phyloP scores from a whole-genome alignment of 1,284 basidiomycete species.

The Hypsizygus ulmarius region DNA sequence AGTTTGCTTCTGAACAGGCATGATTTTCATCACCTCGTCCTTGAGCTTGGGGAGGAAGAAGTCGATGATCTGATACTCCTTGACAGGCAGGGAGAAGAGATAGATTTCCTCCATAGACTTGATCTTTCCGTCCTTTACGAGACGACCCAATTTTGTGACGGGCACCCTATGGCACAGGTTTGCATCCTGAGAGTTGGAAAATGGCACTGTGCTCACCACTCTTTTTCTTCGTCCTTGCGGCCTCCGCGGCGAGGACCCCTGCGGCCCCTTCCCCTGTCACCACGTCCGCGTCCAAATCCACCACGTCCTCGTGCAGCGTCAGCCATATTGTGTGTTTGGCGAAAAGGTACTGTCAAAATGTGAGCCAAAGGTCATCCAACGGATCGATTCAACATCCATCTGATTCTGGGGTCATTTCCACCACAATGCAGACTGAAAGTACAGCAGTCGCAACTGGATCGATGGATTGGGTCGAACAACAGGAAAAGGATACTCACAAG shows the following conservation, averaged over 20 bases:
- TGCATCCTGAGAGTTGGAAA: constrained; percentile 1
- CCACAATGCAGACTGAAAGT: constrained; percentile 8
- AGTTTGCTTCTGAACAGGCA: constrained; percentile 99
- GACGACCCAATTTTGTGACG: constrained; percentile 98
- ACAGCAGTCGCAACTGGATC: not conserved
- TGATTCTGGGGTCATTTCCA: constrained; percentile 1
- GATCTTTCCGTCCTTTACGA: constrained; percentile 99
- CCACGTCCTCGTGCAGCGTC: constrained; percentile 79
- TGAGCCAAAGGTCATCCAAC: constrained; percentile 32
- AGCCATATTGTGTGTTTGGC: constrained; percentile 56
- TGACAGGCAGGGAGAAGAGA: constrained; percentile 99
- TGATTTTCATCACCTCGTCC: constrained; percentile 99
- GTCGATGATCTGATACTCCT: constrained; percentile 98
- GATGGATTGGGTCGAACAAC: not conserved
- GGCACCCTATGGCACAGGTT: constrained; percentile 67
- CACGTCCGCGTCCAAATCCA: constrained; percentile 89
- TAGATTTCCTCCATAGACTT: constrained; percentile 99
- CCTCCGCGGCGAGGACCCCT: constrained; percentile 92
- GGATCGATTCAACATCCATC: constrained; percentile 34
- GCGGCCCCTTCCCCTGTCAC: constrained; percentile 80
- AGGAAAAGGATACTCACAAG: constrained; percentile 21
- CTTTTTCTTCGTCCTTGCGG: constrained; percentile 99
- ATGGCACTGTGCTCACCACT: constrained; percentile 70
- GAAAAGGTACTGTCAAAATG: constrained; percentile 18
- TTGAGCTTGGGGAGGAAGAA: constrained; percentile 97